These are phyloP conservation scores for Mesembryanthemum crystallinum DNA, from an alignment of 148 eudicot genomes.

Conservation along the genomic window DNA sequence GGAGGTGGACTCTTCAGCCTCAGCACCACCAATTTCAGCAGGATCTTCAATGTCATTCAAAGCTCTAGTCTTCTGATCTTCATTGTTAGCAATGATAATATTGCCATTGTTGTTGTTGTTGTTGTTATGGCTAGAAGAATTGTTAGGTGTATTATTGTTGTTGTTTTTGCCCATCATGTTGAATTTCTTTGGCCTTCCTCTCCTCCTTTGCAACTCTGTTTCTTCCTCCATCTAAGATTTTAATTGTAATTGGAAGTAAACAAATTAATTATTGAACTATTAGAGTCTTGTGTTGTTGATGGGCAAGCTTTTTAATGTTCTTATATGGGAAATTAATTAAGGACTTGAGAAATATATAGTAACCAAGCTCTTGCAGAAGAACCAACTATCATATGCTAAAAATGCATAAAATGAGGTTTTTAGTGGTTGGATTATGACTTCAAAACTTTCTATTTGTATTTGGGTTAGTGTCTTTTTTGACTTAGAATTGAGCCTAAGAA, in stretches of 20 bases:
- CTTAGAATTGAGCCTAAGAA: neutral
- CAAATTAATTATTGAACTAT: neutral
- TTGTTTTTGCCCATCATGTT: conserved; percentile 17
- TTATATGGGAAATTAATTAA: neutral
- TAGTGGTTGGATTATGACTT: conserved; percentile 28
- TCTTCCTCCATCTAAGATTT: conserved; percentile 14
- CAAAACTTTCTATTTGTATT: neutral
- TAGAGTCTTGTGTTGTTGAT: neutral
- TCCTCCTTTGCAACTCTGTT: conserved; percentile 16
- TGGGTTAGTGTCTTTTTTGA: neutral
- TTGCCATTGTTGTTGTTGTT: neutral
- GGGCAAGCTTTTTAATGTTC: neutral
- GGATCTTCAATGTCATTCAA: conserved; percentile 32
- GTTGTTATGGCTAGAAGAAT: neutral
- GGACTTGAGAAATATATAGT: conserved; percentile 1
- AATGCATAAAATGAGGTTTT: conserved; percentile 2
- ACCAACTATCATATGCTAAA: conserved; percentile 12
- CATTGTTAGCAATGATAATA: conserved; percentile 1
- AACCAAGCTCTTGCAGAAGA: conserved; percentile 10
- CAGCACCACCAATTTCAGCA: neutral
- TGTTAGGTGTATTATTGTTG: neutral
- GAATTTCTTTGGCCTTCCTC: conserved; percentile 29
- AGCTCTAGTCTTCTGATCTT: conserved; percentile 30
- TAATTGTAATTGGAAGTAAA: neutral
- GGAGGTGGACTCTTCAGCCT: conserved; percentile 33